These are phyloP conservation scores for Argentina anserina DNA, from an alignment of 306 rosid species.

Conservation along the genomic window DNA sequence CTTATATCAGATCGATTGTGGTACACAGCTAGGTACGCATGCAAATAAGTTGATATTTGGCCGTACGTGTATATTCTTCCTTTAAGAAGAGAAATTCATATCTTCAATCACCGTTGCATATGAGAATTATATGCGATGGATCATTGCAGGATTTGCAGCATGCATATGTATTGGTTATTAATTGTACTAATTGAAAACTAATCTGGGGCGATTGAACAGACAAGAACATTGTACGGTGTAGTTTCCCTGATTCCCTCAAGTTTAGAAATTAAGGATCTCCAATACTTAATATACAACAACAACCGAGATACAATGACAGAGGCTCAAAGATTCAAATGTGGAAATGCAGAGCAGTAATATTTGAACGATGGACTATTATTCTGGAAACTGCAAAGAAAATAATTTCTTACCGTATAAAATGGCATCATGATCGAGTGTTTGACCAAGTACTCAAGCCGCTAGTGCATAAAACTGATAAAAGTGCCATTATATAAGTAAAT, in stretches of 20 bases:
- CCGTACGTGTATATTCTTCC: neutral
- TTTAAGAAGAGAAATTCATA: neutral
- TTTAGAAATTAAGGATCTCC: neutral
- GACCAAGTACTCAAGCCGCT: neutral
- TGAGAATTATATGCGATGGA: neutral
- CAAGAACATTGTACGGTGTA: neutral
- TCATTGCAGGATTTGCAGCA: neutral
- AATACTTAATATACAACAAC: neutral
- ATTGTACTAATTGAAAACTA: neutral
- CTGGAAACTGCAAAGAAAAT: neutral
- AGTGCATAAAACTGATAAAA: too few species aligned
- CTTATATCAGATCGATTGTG: neutral
- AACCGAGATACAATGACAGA: neutral
- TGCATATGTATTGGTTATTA: neutral
- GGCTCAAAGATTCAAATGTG: neutral
- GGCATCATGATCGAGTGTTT: neutral
- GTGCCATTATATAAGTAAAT: neutral
- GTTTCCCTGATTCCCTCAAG: neutral
- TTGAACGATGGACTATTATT: conserved; percentile 1
- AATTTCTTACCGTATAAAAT: neutral
- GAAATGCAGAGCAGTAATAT: neutral
- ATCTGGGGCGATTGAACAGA: neutral
- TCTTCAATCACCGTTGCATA: neutral
- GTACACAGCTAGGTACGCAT: neutral
- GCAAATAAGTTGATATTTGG: neutral